Conservation (phyloP, 257 asterid genomes). For the Plantago elongata region DNA sequence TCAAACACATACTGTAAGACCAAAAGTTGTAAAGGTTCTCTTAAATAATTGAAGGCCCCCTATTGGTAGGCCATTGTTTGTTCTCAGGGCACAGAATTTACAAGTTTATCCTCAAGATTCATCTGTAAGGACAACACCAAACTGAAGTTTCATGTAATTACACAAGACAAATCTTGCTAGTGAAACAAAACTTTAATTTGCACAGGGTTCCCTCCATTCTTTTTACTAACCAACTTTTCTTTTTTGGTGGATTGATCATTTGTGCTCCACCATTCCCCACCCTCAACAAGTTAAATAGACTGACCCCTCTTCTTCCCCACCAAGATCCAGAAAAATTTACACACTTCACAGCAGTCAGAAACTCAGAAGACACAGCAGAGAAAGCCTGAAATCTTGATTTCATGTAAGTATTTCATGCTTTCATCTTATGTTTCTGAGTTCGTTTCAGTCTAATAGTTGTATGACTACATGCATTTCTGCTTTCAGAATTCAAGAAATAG, state of each 20-base stretch:
- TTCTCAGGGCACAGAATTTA: slow-evolving; percentile 18
- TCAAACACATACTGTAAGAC: slow-evolving; percentile 20
- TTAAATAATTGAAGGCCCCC: slow-evolving; percentile 25
- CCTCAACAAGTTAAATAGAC: slow-evolving; percentile 54
- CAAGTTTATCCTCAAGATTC: slow-evolving; percentile 29
- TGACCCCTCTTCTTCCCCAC: slow-evolving; percentile 38
- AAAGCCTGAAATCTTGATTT: slow-evolving; percentile 19
- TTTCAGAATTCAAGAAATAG: slow-evolving; percentile 15
- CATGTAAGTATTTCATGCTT: slow-evolving; percentile 32
- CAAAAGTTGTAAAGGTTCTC: slow-evolving; percentile 23
- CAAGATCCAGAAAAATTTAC: slow-evolving; percentile 21
- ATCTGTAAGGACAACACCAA: slow-evolving; percentile 14
- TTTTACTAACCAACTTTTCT: slow-evolving; percentile 38
- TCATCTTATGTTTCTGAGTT: slow-evolving; percentile 5
- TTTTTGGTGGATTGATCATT: slow-evolving; percentile 45
- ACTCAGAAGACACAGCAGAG: slow-evolving; percentile 16
- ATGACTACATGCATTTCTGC: slow-evolving; percentile 15
- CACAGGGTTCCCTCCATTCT: slow-evolving; percentile 65
- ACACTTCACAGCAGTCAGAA: slow-evolving; percentile 19
- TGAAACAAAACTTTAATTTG: slow-evolving; percentile 59
- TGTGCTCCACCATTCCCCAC: slow-evolving; percentile 41
- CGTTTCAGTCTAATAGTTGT: slow-evolving; percentile 3
- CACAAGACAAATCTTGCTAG: slow-evolving; percentile 24
- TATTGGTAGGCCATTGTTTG: slow-evolving; percentile 26
- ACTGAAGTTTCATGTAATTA: slow-evolving; percentile 24